Conservation (phyloP, 208 protist species). For the Leishmania amazonensis region DNA sequence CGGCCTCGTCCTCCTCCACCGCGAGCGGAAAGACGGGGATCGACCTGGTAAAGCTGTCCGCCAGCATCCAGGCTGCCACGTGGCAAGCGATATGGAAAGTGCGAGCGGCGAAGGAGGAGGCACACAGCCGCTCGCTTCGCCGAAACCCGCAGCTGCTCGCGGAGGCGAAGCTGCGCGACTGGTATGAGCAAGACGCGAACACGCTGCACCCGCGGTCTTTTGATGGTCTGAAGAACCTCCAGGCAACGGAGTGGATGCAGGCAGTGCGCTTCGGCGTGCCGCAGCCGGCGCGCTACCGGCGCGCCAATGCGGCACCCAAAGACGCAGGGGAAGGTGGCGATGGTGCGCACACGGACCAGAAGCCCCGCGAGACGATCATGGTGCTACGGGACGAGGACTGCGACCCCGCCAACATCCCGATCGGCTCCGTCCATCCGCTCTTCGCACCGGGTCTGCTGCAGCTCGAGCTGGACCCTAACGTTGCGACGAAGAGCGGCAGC, state of each 20-base stretch:
- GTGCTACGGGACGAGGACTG: slow-evolving; percentile 53
- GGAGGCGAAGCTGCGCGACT: slow-evolving; percentile 48
- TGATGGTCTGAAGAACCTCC: slow-evolving; percentile 57
- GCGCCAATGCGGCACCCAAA: neutral
- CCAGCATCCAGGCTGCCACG: slow-evolving; percentile 68
- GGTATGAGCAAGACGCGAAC: slow-evolving; percentile 83
- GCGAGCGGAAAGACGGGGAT: slow-evolving; percentile 23
- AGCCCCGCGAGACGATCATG: slow-evolving; percentile 5
- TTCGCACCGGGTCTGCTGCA: slow-evolving; percentile 70
- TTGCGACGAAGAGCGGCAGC: slow-evolving; percentile 10
- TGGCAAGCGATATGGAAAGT: slow-evolving; percentile 72
- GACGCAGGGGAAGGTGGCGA: neutral
- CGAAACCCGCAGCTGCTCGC: slow-evolving; percentile 56
- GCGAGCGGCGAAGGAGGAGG: slow-evolving; percentile 70
- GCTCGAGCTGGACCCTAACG: slow-evolving; percentile 45
- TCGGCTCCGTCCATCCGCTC: slow-evolving; percentile 73
- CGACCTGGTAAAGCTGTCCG: slow-evolving; percentile 55
- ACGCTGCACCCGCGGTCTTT: slow-evolving; percentile 60
- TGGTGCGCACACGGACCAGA: neutral
- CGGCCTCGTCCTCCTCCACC: neutral
- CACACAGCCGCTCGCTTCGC: slow-evolving; percentile 57
- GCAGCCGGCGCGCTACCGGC: slow-evolving; percentile 24
- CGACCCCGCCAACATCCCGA: slow-evolving; percentile 55
- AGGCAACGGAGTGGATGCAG: slow-evolving; percentile 82
- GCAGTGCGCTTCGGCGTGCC: slow-evolving; percentile 65